phyloP scores from a whole-genome alignment of 2,329 filamentous ascomycete genomes.

The Hypoxylon sp. region DNA sequence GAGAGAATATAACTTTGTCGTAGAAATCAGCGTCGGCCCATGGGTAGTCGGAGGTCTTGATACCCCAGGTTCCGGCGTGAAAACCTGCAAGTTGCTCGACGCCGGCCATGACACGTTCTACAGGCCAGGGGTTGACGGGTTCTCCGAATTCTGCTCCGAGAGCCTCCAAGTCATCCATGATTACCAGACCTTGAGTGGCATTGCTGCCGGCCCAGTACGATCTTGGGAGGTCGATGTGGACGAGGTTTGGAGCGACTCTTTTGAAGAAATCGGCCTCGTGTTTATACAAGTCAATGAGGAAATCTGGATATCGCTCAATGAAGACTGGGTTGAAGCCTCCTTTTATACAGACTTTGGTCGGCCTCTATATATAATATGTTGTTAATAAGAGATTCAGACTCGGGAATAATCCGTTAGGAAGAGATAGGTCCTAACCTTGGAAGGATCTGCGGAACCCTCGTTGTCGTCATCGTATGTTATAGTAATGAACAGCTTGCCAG shows the following conservation, averaged over 20 bases:
- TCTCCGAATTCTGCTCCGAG: conserved; percentile 33
- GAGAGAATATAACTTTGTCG: conserved; percentile 42
- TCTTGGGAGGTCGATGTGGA: conserved; percentile 18
- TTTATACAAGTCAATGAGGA: conserved; percentile 27
- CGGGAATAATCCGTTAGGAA: neutral
- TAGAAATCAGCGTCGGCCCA: conserved; percentile 44
- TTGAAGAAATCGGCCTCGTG: conserved; percentile 38
- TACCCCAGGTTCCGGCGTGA: conserved; percentile 46
- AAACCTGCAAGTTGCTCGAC: conserved; percentile 53
- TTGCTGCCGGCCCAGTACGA: conserved; percentile 20
- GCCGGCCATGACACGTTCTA: conserved; percentile 36
- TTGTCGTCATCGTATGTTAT: conserved; percentile 25
- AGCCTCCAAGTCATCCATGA: conserved; percentile 34
- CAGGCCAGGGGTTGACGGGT: conserved; percentile 29
- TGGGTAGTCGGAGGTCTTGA: conserved; percentile 38
- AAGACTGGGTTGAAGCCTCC: conserved; percentile 39
- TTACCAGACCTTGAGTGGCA: conserved; percentile 28
- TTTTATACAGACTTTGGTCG: conserved; percentile 37
- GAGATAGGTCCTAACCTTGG: neutral
- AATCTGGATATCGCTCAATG: conserved; percentile 23
- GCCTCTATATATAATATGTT: conserved; percentile 4
- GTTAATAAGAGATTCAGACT: neutral
- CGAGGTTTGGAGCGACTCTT: conserved; percentile 19
- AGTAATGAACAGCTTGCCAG: conserved; percentile 32
- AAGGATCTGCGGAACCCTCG: neutral